These are phyloP conservation scores for Lachnellula cervina DNA, from an alignment of 2,329 filamentous ascomycete species.

Conservation along the genomic window DNA sequence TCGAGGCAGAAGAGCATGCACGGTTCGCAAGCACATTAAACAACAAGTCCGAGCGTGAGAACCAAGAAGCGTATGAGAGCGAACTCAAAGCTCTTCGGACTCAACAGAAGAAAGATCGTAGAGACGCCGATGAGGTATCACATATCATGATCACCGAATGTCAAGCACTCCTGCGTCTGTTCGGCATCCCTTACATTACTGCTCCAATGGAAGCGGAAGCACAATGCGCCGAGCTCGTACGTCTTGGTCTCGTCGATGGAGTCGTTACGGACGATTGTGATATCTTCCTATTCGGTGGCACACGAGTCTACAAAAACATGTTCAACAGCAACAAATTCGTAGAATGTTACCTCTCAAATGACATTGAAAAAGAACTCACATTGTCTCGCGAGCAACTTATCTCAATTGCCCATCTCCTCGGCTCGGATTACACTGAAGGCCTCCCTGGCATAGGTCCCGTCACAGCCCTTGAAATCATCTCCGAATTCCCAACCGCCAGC, in stretches of 20 bases:
- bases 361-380: slow-evolving; percentile 85
- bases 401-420: slow-evolving; percentile 81
- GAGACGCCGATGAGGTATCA: slow-evolving; percentile 95
- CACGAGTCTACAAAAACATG: slow-evolving; percentile 98
- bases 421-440: slow-evolving; percentile 92
- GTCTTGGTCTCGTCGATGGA: slow-evolving; percentile 83
- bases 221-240: slow-evolving; percentile 88
- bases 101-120: slow-evolving; percentile 95
- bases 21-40: slow-evolving; percentile 87
- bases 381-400: slow-evolving; percentile 85
- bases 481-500: slow-evolving; percentile 65
- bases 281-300: slow-evolving; percentile 94
- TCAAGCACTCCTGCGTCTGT: slow-evolving; percentile 81
- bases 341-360: slow-evolving; percentile 82
- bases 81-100: slow-evolving; percentile 81
- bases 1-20: slow-evolving; percentile 89
- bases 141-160: slow-evolving; percentile 95
- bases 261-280: slow-evolving; percentile 98
- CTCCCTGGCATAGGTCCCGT: slow-evolving; percentile 88
- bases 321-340: slow-evolving; percentile 98
- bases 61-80: slow-evolving; percentile 74
- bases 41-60: slow-evolving; percentile 64
- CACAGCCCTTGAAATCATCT: slow-evolving; percentile 88
- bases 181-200: slow-evolving; percentile 93
- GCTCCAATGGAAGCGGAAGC: slow-evolving; percentile 99